Evolutionary conservation across 352 stramenopile species (phyloP).

Genomic region (Phytophthora citricola): DNA sequence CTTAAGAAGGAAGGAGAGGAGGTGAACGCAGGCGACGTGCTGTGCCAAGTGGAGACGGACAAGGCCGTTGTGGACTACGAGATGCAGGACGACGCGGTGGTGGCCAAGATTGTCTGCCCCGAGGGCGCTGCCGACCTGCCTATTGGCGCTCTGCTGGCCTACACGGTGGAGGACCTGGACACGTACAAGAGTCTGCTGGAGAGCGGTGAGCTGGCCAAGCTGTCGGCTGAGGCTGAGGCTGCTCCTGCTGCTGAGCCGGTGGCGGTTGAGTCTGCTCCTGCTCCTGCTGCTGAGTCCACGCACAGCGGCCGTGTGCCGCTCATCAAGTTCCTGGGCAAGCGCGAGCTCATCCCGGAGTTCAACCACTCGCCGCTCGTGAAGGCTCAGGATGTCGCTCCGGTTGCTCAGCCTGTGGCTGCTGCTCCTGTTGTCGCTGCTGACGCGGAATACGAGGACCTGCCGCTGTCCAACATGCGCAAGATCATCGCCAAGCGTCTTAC

Average conservation of each 20-base stretch:
- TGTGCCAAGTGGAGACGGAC: conserved; percentile 98
- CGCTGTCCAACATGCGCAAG: conserved; percentile 97
- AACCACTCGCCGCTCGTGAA: conserved; percentile 41
- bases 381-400: conserved; percentile 10
- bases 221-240: conserved; percentile 41
- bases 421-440: conserved; percentile 18
- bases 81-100: conserved; percentile 96
- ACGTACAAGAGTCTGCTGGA: conserved; percentile 67
- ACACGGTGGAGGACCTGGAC: conserved; percentile 94
- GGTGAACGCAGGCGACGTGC: conserved; percentile 91
- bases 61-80: conserved; percentile 99
- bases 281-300: conserved; percentile 10
- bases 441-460: conserved; percentile 81
- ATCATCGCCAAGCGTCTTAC: conserved; percentile 98
- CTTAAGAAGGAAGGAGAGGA: conserved; percentile 92
- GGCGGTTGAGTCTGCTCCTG: not conserved
- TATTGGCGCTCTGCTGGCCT: conserved; percentile 93
- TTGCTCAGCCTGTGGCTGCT: conserved; percentile 20
- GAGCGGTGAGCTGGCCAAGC: conserved; percentile 60
- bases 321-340: conserved; percentile 91
- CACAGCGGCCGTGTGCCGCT: conserved; percentile 57
- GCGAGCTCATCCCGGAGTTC: conserved; percentile 60
- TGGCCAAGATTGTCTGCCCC: conserved; percentile 94
- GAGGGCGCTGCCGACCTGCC: conserved; percentile 90
- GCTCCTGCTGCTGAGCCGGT: conserved; percentile 18